Conservation (phyloP, 1,139 yeast species). For the Lodderomyces theae region DNA sequence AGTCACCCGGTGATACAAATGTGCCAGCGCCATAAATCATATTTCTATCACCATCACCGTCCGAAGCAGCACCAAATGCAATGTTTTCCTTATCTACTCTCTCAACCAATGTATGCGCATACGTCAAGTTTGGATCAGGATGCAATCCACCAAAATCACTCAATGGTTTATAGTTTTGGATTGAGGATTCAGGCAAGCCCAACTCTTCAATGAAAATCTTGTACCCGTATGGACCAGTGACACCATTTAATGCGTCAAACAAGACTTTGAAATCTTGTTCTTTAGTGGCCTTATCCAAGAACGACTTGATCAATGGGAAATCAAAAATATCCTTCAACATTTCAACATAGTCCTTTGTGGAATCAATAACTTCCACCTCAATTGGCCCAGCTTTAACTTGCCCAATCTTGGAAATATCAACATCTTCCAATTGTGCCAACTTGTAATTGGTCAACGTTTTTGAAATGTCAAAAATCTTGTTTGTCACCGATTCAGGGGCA, state of each 20-base stretch:
- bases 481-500: slow-evolving; percentile 95
- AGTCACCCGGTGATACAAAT: slow-evolving; percentile 97
- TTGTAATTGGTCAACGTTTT: slow-evolving; percentile 59
- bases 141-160: slow-evolving; percentile 97
- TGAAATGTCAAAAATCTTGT: slow-evolving; percentile 76
- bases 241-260: slow-evolving; percentile 92
- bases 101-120: slow-evolving; percentile 84
- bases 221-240: slow-evolving; percentile 94
- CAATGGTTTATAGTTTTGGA: slow-evolving; percentile 76
- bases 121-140: slow-evolving; percentile 97
- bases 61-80: slow-evolving; percentile 97
- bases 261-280: slow-evolving; percentile 62
- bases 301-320: slow-evolving; percentile 73
- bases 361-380: slow-evolving; percentile 76
- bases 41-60: slow-evolving; percentile 98
- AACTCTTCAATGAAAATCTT: slow-evolving; percentile 82
- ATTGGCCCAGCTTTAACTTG: slow-evolving; percentile 49
- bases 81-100: slow-evolving; percentile 76
- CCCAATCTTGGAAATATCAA: slow-evolving; percentile 66
- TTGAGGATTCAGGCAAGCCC: slow-evolving; percentile 64
- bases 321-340: slow-evolving; percentile 87
- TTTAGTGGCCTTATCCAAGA: slow-evolving; percentile 49
- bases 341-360: slow-evolving; percentile 72
- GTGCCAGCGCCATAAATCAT: slow-evolving; percentile 97
- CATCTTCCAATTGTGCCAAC: slow-evolving; percentile 50